phyloP scores from a whole-genome alignment of 2,329 filamentous ascomycete species.

The Trichoderma sp. region DNA sequence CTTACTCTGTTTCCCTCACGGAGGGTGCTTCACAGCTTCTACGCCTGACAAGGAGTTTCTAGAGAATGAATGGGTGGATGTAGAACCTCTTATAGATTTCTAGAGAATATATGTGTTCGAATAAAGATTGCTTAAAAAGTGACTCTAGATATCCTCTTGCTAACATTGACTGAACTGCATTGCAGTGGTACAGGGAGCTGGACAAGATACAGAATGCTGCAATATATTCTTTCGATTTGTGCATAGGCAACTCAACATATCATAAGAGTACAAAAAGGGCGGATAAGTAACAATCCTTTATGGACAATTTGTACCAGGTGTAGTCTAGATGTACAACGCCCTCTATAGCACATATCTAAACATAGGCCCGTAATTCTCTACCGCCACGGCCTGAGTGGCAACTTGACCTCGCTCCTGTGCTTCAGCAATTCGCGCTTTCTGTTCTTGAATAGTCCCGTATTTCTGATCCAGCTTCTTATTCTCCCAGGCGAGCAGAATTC shows the following conservation, averaged over 20 bases:
- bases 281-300: not conserved
- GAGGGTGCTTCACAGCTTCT: slow-evolving; percentile 19
- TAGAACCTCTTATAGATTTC: not conserved
- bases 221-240: no score
- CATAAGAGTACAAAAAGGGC: no score
- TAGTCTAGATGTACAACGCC: not conserved
- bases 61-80: not conserved
- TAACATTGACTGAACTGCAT: not conserved
- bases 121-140: not conserved
- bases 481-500: slow-evolving; percentile 22
- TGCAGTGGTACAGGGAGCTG: no score
- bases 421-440: not conserved
- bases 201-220: no score
- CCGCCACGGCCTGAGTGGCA: slow-evolving; percentile 2
- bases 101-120: not conserved
- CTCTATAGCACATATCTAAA: slow-evolving; percentile 26
- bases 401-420: not conserved
- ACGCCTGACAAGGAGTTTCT: not conserved
- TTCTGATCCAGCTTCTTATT: slow-evolving; percentile 24
- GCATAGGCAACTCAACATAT: no score
- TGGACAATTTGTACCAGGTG: not conserved
- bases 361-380: slow-evolving; percentile 26
- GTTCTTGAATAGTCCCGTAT: slow-evolving; percentile 9
- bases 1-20: slow-evolving; percentile 14
- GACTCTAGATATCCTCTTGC: not conserved